Conservation (phyloP, 345 rosid species). For the Citrus glauca region DNA sequence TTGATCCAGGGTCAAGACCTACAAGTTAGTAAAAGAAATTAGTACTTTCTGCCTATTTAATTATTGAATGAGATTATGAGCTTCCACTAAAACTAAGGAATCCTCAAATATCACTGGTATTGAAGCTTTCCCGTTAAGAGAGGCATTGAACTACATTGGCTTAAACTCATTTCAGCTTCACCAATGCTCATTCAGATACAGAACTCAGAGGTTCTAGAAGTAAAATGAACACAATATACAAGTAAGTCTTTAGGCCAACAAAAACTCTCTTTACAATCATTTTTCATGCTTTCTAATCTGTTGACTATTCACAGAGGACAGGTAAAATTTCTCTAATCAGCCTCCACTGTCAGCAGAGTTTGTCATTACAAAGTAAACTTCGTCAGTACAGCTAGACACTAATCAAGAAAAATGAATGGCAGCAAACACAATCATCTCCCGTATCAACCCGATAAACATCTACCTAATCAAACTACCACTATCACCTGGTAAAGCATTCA, state of each 20-base stretch:
- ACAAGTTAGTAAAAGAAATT: conserved; percentile 3
- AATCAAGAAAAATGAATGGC: neutral
- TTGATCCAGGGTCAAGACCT: conserved; percentile 65
- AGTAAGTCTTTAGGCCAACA: too few relatives aligned
- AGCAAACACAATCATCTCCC: neutral
- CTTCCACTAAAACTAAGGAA: neutral
- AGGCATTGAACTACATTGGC: neutral
- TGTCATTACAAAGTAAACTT: neutral
- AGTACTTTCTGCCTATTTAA: neutral
- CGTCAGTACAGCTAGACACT: too few relatives aligned
- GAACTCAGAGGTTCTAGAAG: neutral
- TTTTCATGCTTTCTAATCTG: neutral
- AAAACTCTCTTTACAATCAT: too few relatives aligned
- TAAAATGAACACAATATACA: neutral
- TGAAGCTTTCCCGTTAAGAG: neutral
- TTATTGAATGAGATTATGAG: neutral
- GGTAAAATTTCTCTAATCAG: neutral
- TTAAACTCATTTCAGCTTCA: neutral
- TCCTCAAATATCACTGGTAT: neutral
- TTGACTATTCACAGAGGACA: neutral
- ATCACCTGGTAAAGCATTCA: neutral
- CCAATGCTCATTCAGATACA: neutral
- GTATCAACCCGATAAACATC: neutral
- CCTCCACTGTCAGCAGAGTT: neutral
- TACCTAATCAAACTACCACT: neutral